phyloP scores from a whole-genome alignment of 805 yeast species.

The Starmerella davenportii region DNA sequence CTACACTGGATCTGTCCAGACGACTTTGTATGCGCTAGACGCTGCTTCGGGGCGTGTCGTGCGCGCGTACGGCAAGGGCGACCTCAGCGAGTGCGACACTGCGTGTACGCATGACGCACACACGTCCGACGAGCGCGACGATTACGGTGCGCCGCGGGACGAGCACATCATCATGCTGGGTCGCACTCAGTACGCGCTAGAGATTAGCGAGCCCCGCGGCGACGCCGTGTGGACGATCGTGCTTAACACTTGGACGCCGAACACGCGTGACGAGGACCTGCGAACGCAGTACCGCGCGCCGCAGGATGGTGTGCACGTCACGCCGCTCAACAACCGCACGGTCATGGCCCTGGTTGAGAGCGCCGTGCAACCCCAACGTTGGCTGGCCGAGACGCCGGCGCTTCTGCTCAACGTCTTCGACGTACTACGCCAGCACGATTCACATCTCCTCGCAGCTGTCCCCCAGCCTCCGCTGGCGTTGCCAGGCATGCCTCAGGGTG shows the following conservation, averaged over 20 bases:
- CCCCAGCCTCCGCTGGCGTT: conserved; percentile 23
- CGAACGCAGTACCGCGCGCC: conserved; percentile 20
- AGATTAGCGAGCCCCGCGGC: conserved; percentile 41
- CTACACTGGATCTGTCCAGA: conserved; percentile 67
- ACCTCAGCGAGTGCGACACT: neutral
- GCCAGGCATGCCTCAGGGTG: conserved; percentile 15
- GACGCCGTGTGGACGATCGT: conserved; percentile 53
- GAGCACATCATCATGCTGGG: conserved; percentile 20
- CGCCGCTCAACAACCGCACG: conserved; percentile 70
- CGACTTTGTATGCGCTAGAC: conserved; percentile 60
- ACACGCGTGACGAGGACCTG: conserved; percentile 52
- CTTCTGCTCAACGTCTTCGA: conserved; percentile 69
- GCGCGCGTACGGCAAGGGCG: conserved; percentile 44
- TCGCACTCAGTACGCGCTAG: conserved; percentile 24
- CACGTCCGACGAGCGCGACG: neutral
- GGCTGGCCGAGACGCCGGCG: conserved; percentile 61
- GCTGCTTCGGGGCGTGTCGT: conserved; percentile 56
- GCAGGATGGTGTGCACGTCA: conserved; percentile 52
- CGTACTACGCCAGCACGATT: conserved; percentile 22
- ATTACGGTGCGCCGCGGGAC: neutral
- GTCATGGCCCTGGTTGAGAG: conserved; percentile 48
- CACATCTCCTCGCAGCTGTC: conserved; percentile 7
- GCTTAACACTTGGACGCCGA: conserved; percentile 82
- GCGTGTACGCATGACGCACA: neutral
- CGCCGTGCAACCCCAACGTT: conserved; percentile 43